A percentile compares a stretch with the other conserved stretches of the same genome.
Conservation (phyloP, 2,329 filamentous ascomycete species). For the Helotiales sp. region DNA sequence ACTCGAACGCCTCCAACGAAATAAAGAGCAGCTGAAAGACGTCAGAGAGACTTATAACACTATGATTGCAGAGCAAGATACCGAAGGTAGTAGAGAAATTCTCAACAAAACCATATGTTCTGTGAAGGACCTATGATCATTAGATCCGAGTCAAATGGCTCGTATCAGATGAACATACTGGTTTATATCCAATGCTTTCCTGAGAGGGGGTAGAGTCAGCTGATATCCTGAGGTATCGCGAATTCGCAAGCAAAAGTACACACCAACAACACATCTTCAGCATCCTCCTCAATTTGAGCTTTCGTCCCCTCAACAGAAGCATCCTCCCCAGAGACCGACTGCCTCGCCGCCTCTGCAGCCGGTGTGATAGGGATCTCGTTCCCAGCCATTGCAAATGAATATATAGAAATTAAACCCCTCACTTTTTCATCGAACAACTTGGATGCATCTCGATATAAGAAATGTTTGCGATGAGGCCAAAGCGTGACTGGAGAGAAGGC, state of each 20-base stretch:
- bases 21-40: conserved; percentile 54
- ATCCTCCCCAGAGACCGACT: not conserved
- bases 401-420: too few species aligned
- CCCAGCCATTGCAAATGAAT: not conserved
- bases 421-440: too few species aligned
- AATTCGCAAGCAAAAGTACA: too few species aligned
- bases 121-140: conserved; percentile 41
- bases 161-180: conserved; percentile 39
- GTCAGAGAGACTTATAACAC: conserved; percentile 12
- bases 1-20: conserved; percentile 61
- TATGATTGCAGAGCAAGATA: conserved; percentile 31
- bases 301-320: not conserved
- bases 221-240: too few species aligned
- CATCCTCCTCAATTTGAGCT: not conserved
- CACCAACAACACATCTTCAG: not conserved
- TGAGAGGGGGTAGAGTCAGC: too few species aligned
- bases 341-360: not conserved
- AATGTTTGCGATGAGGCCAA: too few species aligned
- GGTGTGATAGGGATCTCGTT: not conserved
- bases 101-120: conserved; percentile 57
- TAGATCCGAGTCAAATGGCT: not conserved
- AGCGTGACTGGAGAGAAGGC: too few species aligned
- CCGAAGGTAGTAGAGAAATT: conserved; percentile 61
- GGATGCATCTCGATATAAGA: too few species aligned
- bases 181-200: conserved; percentile 55